These are phyloP conservation scores for Dioscorea zingiberensis DNA, from an alignment of 106 monocot species.

Conservation along the genomic window DNA sequence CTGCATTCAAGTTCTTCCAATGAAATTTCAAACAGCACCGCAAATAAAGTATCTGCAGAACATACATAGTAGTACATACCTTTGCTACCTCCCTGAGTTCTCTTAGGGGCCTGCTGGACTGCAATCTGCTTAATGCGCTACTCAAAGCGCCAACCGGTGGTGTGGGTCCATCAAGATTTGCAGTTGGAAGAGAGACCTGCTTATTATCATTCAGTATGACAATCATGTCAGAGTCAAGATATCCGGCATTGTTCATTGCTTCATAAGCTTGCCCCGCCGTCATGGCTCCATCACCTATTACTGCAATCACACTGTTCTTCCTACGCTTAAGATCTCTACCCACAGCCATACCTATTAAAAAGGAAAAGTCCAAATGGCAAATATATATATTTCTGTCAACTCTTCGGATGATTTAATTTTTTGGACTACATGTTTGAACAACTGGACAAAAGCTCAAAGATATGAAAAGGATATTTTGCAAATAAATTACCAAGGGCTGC, in stretches of 20 bases:
- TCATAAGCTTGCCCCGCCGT: slow-evolving; percentile 96
- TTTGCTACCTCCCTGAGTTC: slow-evolving; percentile 97
- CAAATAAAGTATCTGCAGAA: no score
- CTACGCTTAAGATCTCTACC: slow-evolving; percentile 80
- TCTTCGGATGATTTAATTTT: no score
- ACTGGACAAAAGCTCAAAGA: background rate
- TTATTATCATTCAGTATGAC: slow-evolving; percentile 88
- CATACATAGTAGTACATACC: slow-evolving; percentile 44
- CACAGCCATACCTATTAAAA: slow-evolving; percentile 74
- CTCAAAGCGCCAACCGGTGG: slow-evolving; percentile 91
- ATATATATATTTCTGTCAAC: no score
- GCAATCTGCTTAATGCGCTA: slow-evolving; percentile 75
- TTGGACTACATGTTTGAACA: no score
- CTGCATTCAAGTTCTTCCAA: no score
- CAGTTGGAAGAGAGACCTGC: slow-evolving; percentile 90
- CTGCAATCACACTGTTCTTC: slow-evolving; percentile 90
- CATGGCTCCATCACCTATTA: slow-evolving; percentile 96
- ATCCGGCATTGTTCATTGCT: slow-evolving; percentile 97
- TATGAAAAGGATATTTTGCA: background rate
- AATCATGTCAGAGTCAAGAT: slow-evolving; percentile 83
- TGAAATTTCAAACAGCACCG: no score
- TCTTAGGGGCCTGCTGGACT: slow-evolving; percentile 89
- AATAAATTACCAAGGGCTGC: slow-evolving; percentile 65
- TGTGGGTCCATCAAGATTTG: slow-evolving; percentile 79
- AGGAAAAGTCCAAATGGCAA: background rate